Base-by-base conservation (phyloP, 2,329 filamentous ascomycete species). In the Colletotrichum sidae region DNA sequence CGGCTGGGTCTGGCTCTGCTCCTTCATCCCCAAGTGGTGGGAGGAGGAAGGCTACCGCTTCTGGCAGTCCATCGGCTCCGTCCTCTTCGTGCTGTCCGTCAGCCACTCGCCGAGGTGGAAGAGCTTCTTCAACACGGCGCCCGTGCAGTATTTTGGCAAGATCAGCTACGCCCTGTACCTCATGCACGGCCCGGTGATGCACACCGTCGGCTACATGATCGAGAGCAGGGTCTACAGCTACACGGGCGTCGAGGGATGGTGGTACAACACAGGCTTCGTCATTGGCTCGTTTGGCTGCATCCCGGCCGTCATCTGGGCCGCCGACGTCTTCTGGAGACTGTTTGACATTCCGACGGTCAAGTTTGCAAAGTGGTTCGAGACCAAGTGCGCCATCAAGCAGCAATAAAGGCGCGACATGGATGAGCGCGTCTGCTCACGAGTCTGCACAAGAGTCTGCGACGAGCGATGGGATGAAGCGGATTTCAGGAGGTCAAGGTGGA, bases 151-250 rank as follows among this genome's bases (percentile, higher is more conserved):
- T 73, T 76, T 89, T 6, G 87, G 87, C 64, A 83, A 83, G 71
- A 84, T 89, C 69, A 88, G 85, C 56, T 90, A 87, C 71, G 83
- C 85, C 54, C 72, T 90, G 34, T 90, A 90, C 72, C 80, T 90
- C 12, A 84, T 88, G 78, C 87, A 90, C 71, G 85, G 86, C 1
- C 84, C 85, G 4, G 80, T 83, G 2, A 80, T 84, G 71, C 85
- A 87, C 69, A 81, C 81, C 2, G 69, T 84, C 15, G 86, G 86
- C 10, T 88, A 86, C 69, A 77, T 80, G 39, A 80, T 82, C 63
- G 80, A 87, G 70, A 79, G 78, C 39, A 79, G 80, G 75, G 82
- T 79, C 1, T 87, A 82, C 73, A 72, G 73, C 11, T 45, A 83
- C 42, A 86, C 81, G 0, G 85, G 85, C 6, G 75, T 76, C 5